Conservation (phyloP, 768 basidiomycete species). For the Mycena galopus region DNA sequence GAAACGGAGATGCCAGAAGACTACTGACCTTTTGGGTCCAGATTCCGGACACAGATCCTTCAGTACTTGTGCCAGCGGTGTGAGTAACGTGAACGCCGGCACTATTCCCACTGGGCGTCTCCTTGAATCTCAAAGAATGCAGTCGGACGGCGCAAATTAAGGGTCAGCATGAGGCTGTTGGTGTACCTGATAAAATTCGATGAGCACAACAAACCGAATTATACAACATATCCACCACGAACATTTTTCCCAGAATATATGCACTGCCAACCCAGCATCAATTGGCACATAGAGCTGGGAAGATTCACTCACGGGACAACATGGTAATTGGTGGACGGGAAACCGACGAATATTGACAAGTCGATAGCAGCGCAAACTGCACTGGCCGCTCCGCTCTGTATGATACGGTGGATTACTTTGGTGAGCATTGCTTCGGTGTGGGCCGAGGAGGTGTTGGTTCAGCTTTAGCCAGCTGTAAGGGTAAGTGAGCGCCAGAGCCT, state of each 20-base stretch:
- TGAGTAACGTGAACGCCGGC: too few relatives aligned
- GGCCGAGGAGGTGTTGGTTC: not conserved
- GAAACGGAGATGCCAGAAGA: too few relatives aligned
- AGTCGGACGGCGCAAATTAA: constrained; percentile 20
- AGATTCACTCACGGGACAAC: constrained; percentile 16
- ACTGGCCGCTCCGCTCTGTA: not conserved
- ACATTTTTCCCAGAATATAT: constrained; percentile 22
- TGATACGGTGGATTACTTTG: not conserved
- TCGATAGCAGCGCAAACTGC: constrained; percentile 3
- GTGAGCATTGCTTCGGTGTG: constrained; percentile 9
- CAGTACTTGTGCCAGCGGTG: too few relatives aligned
- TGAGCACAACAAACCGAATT: not conserved
- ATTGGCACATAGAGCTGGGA: not conserved
- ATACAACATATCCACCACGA: not conserved
- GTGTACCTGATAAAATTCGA: constrained; percentile 8
- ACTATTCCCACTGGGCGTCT: too few relatives aligned
- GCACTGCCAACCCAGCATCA: not conserved
- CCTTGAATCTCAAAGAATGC: too few relatives aligned
- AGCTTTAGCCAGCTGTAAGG: not conserved
- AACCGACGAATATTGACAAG: constrained; percentile 1
- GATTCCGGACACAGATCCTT: too few relatives aligned
- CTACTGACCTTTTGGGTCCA: too few relatives aligned
- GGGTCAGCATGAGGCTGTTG: constrained; percentile 13
- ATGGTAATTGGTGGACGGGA: constrained; percentile 8
- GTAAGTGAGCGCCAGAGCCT: not conserved